Base-by-base conservation (phyloP, 1,284 basidiomycete species). In the Boletus mariae region DNA sequence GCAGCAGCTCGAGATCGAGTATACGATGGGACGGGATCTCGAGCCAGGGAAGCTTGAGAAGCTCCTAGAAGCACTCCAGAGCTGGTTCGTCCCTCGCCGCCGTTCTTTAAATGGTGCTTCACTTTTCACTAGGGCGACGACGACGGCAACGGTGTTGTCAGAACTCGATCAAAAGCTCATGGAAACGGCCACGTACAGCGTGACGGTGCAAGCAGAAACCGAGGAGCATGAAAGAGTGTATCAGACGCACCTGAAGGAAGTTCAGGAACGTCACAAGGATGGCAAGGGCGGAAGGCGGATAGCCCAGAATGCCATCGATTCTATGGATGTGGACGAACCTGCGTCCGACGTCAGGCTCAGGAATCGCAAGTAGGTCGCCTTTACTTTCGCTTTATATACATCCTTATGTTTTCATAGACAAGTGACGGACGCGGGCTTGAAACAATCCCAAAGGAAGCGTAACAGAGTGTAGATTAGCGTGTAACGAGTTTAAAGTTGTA, bases 11-110 rank as follows among this genome's bases (percentile, higher is more conserved):
- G 89, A 96, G 67, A 84, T 98, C 29, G 91, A 96, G 68, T 92
- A 90, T 64, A 92, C 90, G 0, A 85, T 94, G 73, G 95, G 95
- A 1, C 75, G 96, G 45, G 95, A 98, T 71, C 74, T 98, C 15
- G 79, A 83, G 53, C 82, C 83, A 0, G 83, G 82, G 1, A 83
- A 83, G 59, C 65, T 93, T 13, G 80, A 83, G 47, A 69, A 71
- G 10, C 65, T 94, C 1, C 73, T 90, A 38, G 69, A 71, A 2
- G 80, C 85, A 0, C 73, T 94, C 40, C 75, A 83, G 59, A 80
- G 82, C 55, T 94, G 92, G 92, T 91, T 47, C 59, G 84, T 71
- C 15, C 10, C 17, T 31, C 11, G 10, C 29, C 28, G n/a, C 60
- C 40, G 12, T 32, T 32, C 9, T 26, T 51, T 23, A n/a, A 6